Evolutionary conservation across 306 rosid species (phyloP).

Genomic region (Prunus dulcis): DNA sequence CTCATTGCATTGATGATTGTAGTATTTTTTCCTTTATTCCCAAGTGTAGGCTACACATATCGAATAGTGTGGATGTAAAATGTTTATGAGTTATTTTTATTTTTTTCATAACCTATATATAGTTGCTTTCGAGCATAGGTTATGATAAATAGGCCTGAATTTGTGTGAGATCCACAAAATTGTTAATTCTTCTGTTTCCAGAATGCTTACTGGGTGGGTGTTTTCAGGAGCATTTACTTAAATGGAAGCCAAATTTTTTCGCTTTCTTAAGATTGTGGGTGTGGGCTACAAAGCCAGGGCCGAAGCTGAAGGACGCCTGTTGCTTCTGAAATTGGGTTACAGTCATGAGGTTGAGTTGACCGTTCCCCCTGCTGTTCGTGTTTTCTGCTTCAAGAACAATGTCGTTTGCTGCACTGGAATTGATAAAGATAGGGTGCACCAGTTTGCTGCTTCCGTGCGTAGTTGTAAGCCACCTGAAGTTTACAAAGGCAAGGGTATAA

Average conservation of each 20-base stretch:
- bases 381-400: constrained; percentile 87
- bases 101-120: too few species aligned
- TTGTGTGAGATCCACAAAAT: too few species aligned
- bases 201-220: neutral
- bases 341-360: constrained; percentile 83
- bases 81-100: too few species aligned
- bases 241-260: constrained; percentile 77
- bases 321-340: constrained; percentile 79
- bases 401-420: constrained; percentile 88
- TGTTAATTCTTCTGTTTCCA: too few species aligned
- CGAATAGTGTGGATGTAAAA: too few species aligned
- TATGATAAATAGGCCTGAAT: too few species aligned
- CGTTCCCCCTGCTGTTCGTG: constrained; percentile 79
- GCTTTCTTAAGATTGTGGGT: constrained; percentile 79
- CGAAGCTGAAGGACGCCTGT: constrained; percentile 65
- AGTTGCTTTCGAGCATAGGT: too few species aligned
- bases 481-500: constrained; percentile 92
- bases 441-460: constrained; percentile 77
- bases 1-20: too few species aligned
- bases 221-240: neutral
- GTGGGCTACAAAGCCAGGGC: constrained; percentile 93
- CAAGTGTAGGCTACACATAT: too few species aligned
- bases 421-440: constrained; percentile 82
- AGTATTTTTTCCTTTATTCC: too few species aligned
- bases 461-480: constrained; percentile 85